Evolutionary conservation across 192 early-diverging fungal genomes (phyloP).

Genomic region (Chytriomyces sp.): DNA sequence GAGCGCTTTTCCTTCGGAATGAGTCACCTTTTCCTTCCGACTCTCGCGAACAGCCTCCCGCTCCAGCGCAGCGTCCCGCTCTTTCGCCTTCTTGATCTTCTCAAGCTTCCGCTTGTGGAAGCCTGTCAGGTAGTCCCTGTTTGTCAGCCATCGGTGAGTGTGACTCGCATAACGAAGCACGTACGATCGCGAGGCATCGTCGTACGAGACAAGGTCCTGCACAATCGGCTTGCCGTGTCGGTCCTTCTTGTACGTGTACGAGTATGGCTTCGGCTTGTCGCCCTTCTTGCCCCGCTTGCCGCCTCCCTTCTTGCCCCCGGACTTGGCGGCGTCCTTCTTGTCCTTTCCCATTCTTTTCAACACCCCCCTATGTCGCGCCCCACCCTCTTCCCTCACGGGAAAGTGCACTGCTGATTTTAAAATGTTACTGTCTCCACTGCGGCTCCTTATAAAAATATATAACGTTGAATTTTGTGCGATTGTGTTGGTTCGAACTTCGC

Average conservation of each 20-base stretch:
- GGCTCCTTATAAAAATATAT: too few species aligned
- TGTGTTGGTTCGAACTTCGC: too few species aligned
- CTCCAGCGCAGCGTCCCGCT: constrained; percentile 17
- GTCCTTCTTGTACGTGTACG: not conserved
- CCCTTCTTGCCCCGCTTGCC: not conserved
- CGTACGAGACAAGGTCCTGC: not conserved
- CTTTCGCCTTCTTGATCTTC: constrained; percentile 37
- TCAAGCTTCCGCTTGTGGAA: constrained; percentile 55
- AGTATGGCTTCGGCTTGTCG: not conserved
- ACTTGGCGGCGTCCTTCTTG: not conserved
- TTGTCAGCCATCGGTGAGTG: not conserved
- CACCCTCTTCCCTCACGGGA: too few species aligned
- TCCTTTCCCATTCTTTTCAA: not conserved
- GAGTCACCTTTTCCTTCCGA: constrained; percentile 41
- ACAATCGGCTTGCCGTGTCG: not conserved
- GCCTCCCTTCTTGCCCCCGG: not conserved
- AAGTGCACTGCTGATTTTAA: too few species aligned
- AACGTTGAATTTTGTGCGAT: too few species aligned
- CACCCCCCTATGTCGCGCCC: too few species aligned
- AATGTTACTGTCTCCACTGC: too few species aligned
- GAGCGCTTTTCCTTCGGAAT: too few species aligned
- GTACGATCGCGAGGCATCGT: not conserved
- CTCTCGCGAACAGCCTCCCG: constrained; percentile 38
- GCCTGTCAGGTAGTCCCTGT: constrained; percentile 49
- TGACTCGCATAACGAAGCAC: not conserved